These are phyloP conservation scores for Phytopythium vexans DNA, from an alignment of 352 stramenopile species.

Conservation along the genomic window DNA sequence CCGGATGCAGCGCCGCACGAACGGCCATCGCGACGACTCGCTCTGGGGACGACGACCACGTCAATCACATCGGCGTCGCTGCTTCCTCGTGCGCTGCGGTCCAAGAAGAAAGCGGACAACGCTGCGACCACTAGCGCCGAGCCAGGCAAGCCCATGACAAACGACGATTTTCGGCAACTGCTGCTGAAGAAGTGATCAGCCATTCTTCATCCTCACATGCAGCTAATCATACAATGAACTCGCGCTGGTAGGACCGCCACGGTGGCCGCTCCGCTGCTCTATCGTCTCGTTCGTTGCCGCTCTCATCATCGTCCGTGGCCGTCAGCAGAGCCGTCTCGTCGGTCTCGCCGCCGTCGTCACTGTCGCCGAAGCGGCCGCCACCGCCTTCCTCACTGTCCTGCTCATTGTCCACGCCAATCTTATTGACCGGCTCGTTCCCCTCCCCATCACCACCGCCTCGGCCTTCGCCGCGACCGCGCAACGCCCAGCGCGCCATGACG, in stretches of 20 bases:
- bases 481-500: constrained; percentile 30
- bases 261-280: no score
- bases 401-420: no score
- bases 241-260: no score
- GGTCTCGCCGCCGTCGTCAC: no score
- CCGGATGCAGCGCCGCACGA: constrained; percentile 12
- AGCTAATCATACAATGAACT: no score
- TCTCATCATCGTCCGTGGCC: no score
- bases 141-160: constrained; percentile 43
- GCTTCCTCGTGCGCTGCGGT: constrained; percentile 48
- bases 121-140: background rate
- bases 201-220: no score
- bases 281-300: no score
- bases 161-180: constrained; percentile 70
- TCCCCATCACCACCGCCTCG: background rate
- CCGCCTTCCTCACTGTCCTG: no score
- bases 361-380: no score
- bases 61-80: constrained; percentile 23
- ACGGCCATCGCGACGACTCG: constrained; percentile 26
- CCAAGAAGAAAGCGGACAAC: constrained; percentile 6
- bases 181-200: constrained; percentile 35
- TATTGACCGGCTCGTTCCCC: background rate
- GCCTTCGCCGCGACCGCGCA: background rate
- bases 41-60: constrained; percentile 15
- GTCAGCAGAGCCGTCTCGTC: no score